Evolutionary conservation across 2,329 filamentous ascomycete genomes (phyloP).

Genomic region (Chaetomium sp.): DNA sequence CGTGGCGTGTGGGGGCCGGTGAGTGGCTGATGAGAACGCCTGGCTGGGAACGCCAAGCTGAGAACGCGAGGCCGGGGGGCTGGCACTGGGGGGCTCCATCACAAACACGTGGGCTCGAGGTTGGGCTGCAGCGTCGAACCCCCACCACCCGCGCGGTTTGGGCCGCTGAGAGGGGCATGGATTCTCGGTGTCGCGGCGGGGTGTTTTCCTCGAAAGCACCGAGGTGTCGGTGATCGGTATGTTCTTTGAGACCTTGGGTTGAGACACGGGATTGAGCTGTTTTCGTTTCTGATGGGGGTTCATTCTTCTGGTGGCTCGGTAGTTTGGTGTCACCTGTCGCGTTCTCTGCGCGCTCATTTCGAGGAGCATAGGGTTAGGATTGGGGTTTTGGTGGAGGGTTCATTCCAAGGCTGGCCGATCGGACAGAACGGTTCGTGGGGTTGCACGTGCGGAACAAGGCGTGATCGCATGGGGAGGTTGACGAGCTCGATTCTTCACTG

Average conservation of each 20-base stretch:
- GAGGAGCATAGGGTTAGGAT: background rate
- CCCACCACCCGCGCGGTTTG: background rate
- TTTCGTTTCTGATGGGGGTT: background rate
- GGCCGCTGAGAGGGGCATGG: background rate
- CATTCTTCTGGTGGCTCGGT: background rate
- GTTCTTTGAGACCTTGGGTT: background rate
- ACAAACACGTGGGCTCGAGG: conserved; percentile 5
- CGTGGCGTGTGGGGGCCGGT: background rate
- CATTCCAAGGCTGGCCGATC: background rate
- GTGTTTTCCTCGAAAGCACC: background rate
- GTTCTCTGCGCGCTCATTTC: background rate
- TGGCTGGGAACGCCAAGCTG: no score
- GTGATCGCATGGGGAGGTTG: background rate
- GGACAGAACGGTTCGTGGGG: background rate
- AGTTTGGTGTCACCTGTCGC: background rate
- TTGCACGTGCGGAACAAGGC: background rate
- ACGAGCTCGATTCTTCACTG: background rate
- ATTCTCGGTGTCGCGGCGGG: conserved; percentile 5
- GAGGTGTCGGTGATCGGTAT: background rate
- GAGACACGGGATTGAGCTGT: background rate
- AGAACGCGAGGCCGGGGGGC: no score
- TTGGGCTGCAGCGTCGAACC: conserved; percentile 5
- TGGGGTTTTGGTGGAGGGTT: background rate
- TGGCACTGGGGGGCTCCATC: background rate
- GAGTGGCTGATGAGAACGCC: no score